Evolutionary conservation across 1,284 basidiomycete genomes (phyloP).

Genomic region (Papiliotrema laurentii): DNA sequence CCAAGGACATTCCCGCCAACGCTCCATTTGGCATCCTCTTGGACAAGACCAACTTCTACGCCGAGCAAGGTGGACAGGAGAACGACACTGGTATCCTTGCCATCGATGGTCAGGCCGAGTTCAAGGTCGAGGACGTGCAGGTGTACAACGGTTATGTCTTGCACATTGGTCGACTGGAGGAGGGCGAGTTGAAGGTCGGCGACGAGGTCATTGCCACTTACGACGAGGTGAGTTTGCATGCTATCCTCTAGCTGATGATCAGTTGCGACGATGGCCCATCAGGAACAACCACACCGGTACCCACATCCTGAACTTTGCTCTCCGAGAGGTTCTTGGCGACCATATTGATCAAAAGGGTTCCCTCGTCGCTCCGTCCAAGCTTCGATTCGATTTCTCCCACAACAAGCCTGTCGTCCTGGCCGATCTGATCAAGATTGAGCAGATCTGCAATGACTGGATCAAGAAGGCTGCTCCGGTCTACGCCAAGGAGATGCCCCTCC

Average conservation of each 20-base stretch:
- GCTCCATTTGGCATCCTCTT: conserved; percentile 79
- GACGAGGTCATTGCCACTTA: conserved; percentile 69
- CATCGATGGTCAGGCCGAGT: conserved; percentile 86
- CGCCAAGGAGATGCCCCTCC: conserved; percentile 80
- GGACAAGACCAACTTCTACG: conserved; percentile 95
- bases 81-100: conserved; percentile 92
- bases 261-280: conserved; percentile 89
- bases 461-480: conserved; percentile 81
- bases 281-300: conserved; percentile 98
- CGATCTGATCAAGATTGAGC: conserved; percentile 80
- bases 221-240: conserved; percentile 57
- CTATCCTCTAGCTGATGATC: background rate
- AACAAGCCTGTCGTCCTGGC: conserved; percentile 72
- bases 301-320: conserved; percentile 91
- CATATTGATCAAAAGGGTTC: conserved; percentile 98
- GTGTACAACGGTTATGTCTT: conserved; percentile 79
- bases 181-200: conserved; percentile 63
- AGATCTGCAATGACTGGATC: conserved; percentile 83
- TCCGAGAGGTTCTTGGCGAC: conserved; percentile 90
- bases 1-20: conserved; percentile 58
- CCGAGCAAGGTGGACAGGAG: conserved; percentile 96
- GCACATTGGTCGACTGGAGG: conserved; percentile 83
- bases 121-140: conserved; percentile 91
- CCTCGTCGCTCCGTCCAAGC: conserved; percentile 87
- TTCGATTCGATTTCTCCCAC: conserved; percentile 98